A percentile compares a stretch with the other conserved stretches of the same genome.
These are phyloP conservation scores for Hericium rajendrae DNA, from an alignment of 768 basidiomycete species.

Conservation along the genomic window DNA sequence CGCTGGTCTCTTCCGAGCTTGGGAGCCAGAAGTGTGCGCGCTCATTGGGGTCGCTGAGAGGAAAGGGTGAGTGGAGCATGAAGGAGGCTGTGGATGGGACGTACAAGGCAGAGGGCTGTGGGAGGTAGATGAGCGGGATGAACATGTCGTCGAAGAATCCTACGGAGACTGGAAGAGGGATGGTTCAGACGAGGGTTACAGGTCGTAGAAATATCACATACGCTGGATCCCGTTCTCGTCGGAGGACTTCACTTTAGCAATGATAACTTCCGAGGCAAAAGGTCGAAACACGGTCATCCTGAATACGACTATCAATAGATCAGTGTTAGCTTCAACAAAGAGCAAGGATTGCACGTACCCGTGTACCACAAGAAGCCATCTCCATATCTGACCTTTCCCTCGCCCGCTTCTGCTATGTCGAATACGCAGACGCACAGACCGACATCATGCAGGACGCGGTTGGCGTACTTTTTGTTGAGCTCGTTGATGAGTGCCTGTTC, in stretches of 20 bases:
- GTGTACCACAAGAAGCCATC: conserved; percentile 95
- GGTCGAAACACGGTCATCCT: conserved; percentile 87
- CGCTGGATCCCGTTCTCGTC: conserved; percentile 79
- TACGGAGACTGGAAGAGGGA: conserved; percentile 49
- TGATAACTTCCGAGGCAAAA: conserved; percentile 80
- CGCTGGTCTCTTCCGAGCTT: conserved; percentile 36
- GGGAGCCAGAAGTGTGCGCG: conserved; percentile 81
- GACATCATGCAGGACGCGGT: conserved; percentile 81
- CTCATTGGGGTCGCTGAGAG: conserved; percentile 64
- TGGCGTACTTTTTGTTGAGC: conserved; percentile 93
- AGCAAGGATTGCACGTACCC: conserved; percentile 36
- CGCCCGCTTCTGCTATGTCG: conserved; percentile 76
- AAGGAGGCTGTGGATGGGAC: conserved; percentile 15
- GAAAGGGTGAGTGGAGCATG: not conserved
- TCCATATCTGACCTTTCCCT: conserved; percentile 90
- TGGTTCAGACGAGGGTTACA: not conserved
- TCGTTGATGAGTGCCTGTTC: conserved; percentile 77
- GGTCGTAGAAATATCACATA: conserved; percentile 27
- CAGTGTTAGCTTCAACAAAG: not conserved
- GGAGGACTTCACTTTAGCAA: conserved; percentile 82
- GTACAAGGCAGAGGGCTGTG: conserved; percentile 73
- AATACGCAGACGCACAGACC: conserved; percentile 89
- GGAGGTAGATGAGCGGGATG: conserved; percentile 69
- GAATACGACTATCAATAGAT: conserved; percentile 56
- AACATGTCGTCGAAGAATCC: conserved; percentile 95